Conservation (phyloP, 495 filamentous ascomycete genomes). For the Aspergillus saccharolyticus region DNA sequence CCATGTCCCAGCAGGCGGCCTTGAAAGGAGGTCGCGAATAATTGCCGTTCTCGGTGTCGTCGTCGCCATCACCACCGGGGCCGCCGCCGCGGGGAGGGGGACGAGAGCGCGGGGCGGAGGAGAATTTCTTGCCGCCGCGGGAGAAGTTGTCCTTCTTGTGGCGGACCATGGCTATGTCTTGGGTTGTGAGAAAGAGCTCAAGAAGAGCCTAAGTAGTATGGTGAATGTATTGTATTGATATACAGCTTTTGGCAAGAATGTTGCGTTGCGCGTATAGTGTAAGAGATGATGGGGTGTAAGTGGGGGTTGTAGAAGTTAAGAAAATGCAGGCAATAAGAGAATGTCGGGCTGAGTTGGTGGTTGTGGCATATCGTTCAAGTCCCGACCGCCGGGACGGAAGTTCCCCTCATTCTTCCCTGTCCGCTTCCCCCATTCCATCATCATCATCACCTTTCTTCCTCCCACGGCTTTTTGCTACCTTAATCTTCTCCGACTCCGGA, state of each 20-base stretch:
- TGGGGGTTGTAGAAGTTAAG: not conserved
- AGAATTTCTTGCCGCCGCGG: constrained; percentile 61
- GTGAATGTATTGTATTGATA: no score
- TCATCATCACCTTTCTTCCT: constrained; percentile 8
- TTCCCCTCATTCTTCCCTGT: not conserved
- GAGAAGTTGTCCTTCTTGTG: constrained; percentile 89
- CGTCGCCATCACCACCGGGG: constrained; percentile 31
- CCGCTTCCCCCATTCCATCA: constrained; percentile 15
- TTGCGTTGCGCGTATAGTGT: not conserved
- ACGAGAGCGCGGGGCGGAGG: constrained; percentile 46
- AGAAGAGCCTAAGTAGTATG: no score
- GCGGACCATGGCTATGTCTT: constrained; percentile 57
- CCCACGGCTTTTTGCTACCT: not conserved
- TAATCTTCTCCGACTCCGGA: constrained; percentile 8
- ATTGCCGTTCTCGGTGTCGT: constrained; percentile 7
- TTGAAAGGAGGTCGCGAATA: constrained; percentile 63
- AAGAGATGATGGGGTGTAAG: not conserved
- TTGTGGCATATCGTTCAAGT: no score
- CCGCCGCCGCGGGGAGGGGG: constrained; percentile 43
- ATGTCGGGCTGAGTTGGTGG: no score
- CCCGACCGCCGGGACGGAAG: not conserved
- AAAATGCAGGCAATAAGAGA: not conserved
- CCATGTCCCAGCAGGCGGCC: constrained; percentile 96
- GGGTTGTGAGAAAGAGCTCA: no score
- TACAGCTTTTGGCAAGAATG: not conserved